Base-by-base conservation (phyloP, 2,329 filamentous ascomycete species). In the Aureobasidium sp. region DNA sequence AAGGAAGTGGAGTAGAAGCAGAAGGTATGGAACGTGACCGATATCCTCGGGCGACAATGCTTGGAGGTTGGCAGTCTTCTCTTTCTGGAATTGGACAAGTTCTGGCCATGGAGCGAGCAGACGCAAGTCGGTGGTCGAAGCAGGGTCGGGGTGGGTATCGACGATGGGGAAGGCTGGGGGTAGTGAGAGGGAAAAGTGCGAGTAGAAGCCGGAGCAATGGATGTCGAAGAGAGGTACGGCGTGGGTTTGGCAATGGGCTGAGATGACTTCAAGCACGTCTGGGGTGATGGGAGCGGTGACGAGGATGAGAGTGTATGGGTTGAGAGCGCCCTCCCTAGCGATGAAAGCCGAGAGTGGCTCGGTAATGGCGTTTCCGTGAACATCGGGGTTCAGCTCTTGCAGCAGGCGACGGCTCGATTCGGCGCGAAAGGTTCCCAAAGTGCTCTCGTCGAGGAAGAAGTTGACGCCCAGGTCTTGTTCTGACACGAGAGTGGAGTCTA, bases 101-200 rank as follows among this genome's bases (percentile, higher is more conserved):
- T 94, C 92, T 23, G 87, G 84, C 93, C 94, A 99, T 39, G 94
- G 93, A 37, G 82, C 83, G 5, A 96, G 78, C 13, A 99, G 80
- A 55, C 94, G 87, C 37, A 99, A 81, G 69, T 99, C 94, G 62
- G 89, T 87, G 0, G 86, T 94, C 8, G 90, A 86, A 42, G 90
- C 89, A 44, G 90, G 86, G 66, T 96, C 91, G 0, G 94, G 94
- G 71, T 99, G 94, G 48, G 94, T 97, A 72, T 99, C 93, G 65
- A 99, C 89, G 62, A 99, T 89, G 5, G 93, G 91, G 69, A 95
- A 96, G 32, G 87, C 84, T n/a, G 85, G 80, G 10, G 90, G 88
- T 32, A 96, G 78, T 67, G 84, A 80, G 32, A 95, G 80, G n/a
- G 86, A 88, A 73, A 97, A 96, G 67, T 89, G 90, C 1, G 90